phyloP scores from a whole-genome alignment of 805 yeast genomes.

The Wickerhamomyces chaumierensis region DNA sequence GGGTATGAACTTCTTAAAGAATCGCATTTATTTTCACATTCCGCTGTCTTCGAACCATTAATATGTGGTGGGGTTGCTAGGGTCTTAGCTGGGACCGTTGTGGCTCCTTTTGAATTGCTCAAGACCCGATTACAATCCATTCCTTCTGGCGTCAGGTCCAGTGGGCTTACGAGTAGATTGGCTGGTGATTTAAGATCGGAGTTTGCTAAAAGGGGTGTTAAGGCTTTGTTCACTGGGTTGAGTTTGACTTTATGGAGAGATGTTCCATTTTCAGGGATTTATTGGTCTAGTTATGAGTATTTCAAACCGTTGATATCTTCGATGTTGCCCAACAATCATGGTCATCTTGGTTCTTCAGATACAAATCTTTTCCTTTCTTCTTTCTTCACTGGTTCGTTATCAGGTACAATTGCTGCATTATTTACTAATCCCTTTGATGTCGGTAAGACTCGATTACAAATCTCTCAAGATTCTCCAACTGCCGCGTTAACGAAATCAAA shows the following conservation, averaged over 20 bases:
- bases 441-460: slow-evolving; percentile 87
- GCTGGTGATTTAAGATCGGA: slow-evolving; percentile 42
- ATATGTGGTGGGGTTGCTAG: slow-evolving; percentile 82
- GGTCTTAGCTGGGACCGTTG: slow-evolving; percentile 67
- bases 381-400: slow-evolving; percentile 70
- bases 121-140: slow-evolving; percentile 89
- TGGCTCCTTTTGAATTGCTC: slow-evolving; percentile 80
- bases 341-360: slow-evolving; percentile 5
- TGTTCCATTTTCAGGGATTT: slow-evolving; percentile 91
- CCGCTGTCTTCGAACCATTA: slow-evolving; percentile 66
- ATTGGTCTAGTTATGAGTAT: slow-evolving; percentile 82
- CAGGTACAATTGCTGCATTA: slow-evolving; percentile 81
- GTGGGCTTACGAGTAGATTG: slow-evolving; percentile 26
- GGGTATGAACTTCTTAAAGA: slow-evolving; percentile 86
- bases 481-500: slow-evolving; percentile 5
- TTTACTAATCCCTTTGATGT: slow-evolving; percentile 94
- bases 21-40: slow-evolving; percentile 18
- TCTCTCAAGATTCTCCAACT: slow-evolving; percentile 22
- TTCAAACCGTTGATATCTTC: slow-evolving; percentile 17
- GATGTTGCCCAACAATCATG: slow-evolving; percentile 5
- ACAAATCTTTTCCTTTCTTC: slow-evolving; percentile 45
- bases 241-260: slow-evolving; percentile 91
- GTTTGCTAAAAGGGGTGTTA: slow-evolving; percentile 43
- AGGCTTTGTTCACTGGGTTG: slow-evolving; percentile 71
- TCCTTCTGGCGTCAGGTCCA: slow-evolving; percentile 30